A percentile compares a stretch with the other conserved stretches of the same genome.
Evolutionary conservation across 345 rosid species (phyloP).

Genomic region (Draba incana): DNA sequence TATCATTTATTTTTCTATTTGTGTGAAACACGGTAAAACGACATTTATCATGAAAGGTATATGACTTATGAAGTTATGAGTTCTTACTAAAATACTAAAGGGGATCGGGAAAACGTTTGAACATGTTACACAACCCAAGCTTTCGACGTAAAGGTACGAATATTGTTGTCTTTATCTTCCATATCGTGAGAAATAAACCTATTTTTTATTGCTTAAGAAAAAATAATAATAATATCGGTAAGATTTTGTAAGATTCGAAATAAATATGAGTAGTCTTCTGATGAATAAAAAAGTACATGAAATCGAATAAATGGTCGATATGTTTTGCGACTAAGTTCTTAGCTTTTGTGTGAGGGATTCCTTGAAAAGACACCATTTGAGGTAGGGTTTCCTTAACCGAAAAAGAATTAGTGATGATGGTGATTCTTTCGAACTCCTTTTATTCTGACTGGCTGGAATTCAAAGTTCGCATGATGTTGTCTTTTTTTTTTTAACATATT

Average conservation of each 20-base stretch:
- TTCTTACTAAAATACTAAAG: too few relatives aligned
- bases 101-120: neutral
- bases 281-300: slow-evolving; percentile 8
- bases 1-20: too few relatives aligned
- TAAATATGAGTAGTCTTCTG: neutral
- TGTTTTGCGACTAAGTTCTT: slow-evolving; percentile 1
- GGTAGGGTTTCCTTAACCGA: slow-evolving; percentile 42
- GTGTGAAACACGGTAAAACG: neutral
- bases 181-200: neutral
- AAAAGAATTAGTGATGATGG: slow-evolving; percentile 36
- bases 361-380: slow-evolving; percentile 31
- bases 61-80: neutral
- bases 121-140: neutral
- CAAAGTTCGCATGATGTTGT: slow-evolving; percentile 25
- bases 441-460: slow-evolving; percentile 29
- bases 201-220: neutral
- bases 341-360: slow-evolving; percentile 27
- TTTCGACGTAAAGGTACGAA: too few relatives aligned
- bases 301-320: slow-evolving; percentile 26
- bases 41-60: neutral
- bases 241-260: slow-evolving; percentile 4
- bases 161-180: neutral
- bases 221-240: neutral
- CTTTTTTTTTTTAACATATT: neutral
- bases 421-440: slow-evolving; percentile 13